Base-by-base conservation (phyloP, 306 rosid genomes). In the Cicer chorassanicum region DNA sequence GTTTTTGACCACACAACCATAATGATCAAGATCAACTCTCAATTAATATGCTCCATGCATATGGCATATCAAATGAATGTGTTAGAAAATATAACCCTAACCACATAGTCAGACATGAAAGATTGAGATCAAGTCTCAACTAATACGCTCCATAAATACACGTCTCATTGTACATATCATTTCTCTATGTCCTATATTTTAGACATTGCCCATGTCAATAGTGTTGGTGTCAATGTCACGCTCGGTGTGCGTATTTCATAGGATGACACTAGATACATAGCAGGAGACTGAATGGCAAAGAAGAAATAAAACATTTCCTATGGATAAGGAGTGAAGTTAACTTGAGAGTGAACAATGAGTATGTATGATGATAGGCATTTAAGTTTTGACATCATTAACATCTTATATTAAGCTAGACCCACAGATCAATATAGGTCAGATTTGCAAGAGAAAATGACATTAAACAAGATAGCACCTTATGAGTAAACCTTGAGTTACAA, bases 301-400 rank as follows among this genome's bases (percentile, higher is more conserved):
- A 43, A 29, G 60, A 65, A 60, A 29, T 67, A 16, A 24, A 74
- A 62, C 48, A 9, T 4, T 62, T 70, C 18, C 41, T 16, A 36
- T 4, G 15, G 75, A 65, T 51, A 73, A 60, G 39, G 55, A n/a
- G 13, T 41, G 46, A 68, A 34, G 12, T 40, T 38, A 24, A 24
- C 29, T 24, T 24, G 29, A 24, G 77, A 70, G 73, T 53, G 55
- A 29, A 62, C 59, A 70, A 44, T 3, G 19, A 49, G 46, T 44
- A 61, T 40, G 65, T 69, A 18, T 49, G 67, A 53, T n/a, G 14
- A 21, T 19, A 43, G 40, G 41, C 66, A 55, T 70, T 39, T 12
- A 21, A n/a, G 70, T 43, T 76, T 63, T 9, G 68, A 34, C 19
- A 72, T 21, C 34, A 62, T 21, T 55, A 64, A 45, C 60, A 72